Percentiles rank a stretch among this genome's conserved stretches.
These are phyloP conservation scores for Zea mays DNA, from an alignment of 176 grass and related monocot species.

Conservation along the genomic window DNA sequence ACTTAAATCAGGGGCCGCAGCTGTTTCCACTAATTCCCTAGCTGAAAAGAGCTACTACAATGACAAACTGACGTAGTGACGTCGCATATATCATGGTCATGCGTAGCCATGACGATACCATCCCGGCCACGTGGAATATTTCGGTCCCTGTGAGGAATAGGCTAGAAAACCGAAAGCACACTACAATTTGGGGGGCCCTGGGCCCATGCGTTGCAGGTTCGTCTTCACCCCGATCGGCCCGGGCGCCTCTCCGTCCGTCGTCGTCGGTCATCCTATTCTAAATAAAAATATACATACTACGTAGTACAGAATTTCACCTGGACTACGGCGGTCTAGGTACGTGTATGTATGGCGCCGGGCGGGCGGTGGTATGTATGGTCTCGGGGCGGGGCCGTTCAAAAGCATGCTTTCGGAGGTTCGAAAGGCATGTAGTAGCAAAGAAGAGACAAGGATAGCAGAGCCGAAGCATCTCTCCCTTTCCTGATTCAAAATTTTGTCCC, in stretches of 20 bases:
- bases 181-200: constrained; percentile 32
- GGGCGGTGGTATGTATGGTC: too few species aligned
- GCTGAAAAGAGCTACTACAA: neutral
- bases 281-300: too few species aligned
- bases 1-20: too few species aligned
- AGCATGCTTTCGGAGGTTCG: constrained; percentile 48
- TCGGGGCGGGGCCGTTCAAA: neutral
- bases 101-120: constrained; percentile 42
- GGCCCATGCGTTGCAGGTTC: constrained; percentile 9
- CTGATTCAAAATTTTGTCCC: constrained; percentile 46
- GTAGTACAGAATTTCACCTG: too few species aligned
- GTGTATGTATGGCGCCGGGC: too few species aligned
- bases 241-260: neutral
- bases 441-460: constrained; percentile 50
- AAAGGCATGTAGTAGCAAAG: constrained; percentile 56
- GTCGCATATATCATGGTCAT: neutral
- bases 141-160: constrained; percentile 48
- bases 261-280: constrained; percentile 10
- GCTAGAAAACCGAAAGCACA: constrained; percentile 58
- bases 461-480: constrained; percentile 50
- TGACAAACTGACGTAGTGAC: neutral
- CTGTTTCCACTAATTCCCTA: too few species aligned
- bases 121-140: constrained; percentile 60
- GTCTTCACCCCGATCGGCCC: constrained; percentile 27
- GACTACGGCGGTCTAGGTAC: too few species aligned